Percentiles rank a stretch among this genome's conserved stretches.
These are phyloP conservation scores for Mycena leptocephala DNA, from an alignment of 768 basidiomycete species.

Conservation along the genomic window DNA sequence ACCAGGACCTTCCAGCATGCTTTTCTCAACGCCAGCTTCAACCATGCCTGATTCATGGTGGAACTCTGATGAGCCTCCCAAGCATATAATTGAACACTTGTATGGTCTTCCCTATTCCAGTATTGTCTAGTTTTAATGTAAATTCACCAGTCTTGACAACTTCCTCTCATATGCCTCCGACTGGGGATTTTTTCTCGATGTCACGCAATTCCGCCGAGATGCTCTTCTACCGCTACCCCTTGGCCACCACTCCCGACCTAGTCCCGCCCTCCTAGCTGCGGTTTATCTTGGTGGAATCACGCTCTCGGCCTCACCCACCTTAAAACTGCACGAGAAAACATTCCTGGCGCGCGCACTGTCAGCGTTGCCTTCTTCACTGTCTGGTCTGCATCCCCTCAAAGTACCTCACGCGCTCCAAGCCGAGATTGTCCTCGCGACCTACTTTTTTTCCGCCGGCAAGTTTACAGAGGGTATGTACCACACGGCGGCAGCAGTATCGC, in stretches of 20 bases:
- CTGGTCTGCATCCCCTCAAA: slow-evolving; percentile 41
- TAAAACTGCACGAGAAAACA: slow-evolving; percentile 16
- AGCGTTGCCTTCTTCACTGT: slow-evolving; percentile 41
- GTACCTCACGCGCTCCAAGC: slow-evolving; percentile 53
- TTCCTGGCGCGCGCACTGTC: slow-evolving; percentile 52
- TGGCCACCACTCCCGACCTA: slow-evolving; percentile 39
- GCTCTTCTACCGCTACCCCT: slow-evolving; percentile 38
- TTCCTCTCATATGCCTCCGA: slow-evolving; percentile 58
- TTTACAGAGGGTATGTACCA: slow-evolving; percentile 54
- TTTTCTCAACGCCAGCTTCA: background rate
- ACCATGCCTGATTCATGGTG: slow-evolving; percentile 1
- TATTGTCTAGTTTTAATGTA: background rate
- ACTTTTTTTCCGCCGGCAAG: slow-evolving; percentile 59
- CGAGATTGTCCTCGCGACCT: slow-evolving; percentile 60
- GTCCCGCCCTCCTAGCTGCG: slow-evolving; percentile 41
- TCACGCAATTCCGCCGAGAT: slow-evolving; percentile 52
- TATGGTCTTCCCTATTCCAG: background rate
- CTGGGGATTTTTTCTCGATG: slow-evolving; percentile 64
- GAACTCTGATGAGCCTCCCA: slow-evolving; percentile 13
- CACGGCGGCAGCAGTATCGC: slow-evolving; percentile 52
- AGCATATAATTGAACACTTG: background rate
- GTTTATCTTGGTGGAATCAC: slow-evolving; percentile 45
- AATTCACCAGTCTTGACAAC: slow-evolving; percentile 19
- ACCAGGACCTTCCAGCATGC: no score
- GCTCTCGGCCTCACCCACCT: background rate